These are phyloP conservation scores for Backusella liffmaniae DNA, from an alignment of 192 early-diverging fungal genomes.

Conservation along the genomic window DNA sequence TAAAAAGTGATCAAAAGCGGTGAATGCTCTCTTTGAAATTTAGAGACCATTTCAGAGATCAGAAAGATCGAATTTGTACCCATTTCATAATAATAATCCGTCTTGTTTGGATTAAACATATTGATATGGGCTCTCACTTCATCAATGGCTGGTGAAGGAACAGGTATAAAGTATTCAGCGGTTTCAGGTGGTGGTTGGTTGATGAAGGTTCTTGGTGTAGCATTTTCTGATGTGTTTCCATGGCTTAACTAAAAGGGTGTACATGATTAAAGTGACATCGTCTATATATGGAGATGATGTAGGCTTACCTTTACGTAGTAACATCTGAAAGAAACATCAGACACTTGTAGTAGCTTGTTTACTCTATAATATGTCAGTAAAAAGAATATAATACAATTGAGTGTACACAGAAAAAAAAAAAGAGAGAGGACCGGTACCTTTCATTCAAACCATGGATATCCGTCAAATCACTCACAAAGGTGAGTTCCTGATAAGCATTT, in stretches of 20 bases:
- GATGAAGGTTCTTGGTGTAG: conserved; percentile 24
- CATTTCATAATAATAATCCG: conserved; percentile 19
- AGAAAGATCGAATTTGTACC: conserved; percentile 10
- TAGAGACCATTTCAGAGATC: conserved; percentile 17
- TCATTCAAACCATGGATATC: conserved; percentile 33
- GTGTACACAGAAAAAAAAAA: background rate
- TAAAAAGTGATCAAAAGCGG: background rate
- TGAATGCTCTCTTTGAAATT: background rate
- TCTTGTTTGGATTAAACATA: conserved; percentile 32
- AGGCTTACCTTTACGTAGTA: conserved; percentile 27
- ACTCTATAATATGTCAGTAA: conserved; percentile 12
- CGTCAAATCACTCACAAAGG: conserved; percentile 50
- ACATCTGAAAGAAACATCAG: conserved; percentile 27
- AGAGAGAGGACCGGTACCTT: conserved; percentile 30
- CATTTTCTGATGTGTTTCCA: background rate
- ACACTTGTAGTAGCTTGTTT: conserved; percentile 3
- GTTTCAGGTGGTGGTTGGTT: conserved; percentile 23
- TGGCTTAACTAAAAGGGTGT: background rate
- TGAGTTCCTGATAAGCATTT: conserved; percentile 40
- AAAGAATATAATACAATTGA: no score
- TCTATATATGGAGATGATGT: background rate
- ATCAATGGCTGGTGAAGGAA: conserved; percentile 1
- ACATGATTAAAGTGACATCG: background rate
- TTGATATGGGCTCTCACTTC: conserved; percentile 30
- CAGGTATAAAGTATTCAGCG: conserved; percentile 18